Base-by-base conservation (phyloP, 2,329 filamentous ascomycete species). In the Onygenales sp. region DNA sequence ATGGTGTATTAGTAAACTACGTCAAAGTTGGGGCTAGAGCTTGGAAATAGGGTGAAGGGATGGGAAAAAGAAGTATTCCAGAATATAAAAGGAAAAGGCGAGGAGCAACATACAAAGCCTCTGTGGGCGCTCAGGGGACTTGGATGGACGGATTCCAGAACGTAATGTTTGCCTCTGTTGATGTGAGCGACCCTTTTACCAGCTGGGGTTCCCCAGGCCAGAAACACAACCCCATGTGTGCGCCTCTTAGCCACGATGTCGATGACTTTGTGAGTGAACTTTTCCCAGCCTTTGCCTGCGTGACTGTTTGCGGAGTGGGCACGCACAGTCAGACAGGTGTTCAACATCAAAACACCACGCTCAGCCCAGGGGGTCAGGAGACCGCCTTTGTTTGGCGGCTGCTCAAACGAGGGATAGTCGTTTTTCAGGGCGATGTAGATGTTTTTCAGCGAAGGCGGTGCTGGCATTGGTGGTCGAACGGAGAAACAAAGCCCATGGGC, bases 401-500 rank as follows among this genome's bases (percentile, higher is more conserved):
- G 72, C 47, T 76, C 72, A 70, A 95, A 96, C 43, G 76, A 70
- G 0, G 92, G 90, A 66, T 95, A 97, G 72, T 97, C 91, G 52
- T 87, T 90, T 65, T 86, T 84, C 53, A 98, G 81, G 9, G 84
- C 86, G 43, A 79, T 90, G 77, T 94, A 98, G 74, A 98, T 96
- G 73, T 98, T 98, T 62, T 83, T 82, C 13, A 98, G 83, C 1
- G 89, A 95, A 0, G 92, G 91, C 0, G 93, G 93, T 1, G 92
- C 89, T 3, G 82, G 82, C 0, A 89, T 95, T 0, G 93, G 93
- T 2, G 92, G 85, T 8, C 88, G 87, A 52, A 97, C 91, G 47
- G 89, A 95, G 78, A 98, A 98, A 67, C 88, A 92, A 55, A 98
- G 84, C 43, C 93, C 93, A 70, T 97, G 93, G 49, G 93, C 93